phyloP scores from a whole-genome alignment of 139 green algal genomes.

The Chlamydomonas asymmetrica region DNA sequence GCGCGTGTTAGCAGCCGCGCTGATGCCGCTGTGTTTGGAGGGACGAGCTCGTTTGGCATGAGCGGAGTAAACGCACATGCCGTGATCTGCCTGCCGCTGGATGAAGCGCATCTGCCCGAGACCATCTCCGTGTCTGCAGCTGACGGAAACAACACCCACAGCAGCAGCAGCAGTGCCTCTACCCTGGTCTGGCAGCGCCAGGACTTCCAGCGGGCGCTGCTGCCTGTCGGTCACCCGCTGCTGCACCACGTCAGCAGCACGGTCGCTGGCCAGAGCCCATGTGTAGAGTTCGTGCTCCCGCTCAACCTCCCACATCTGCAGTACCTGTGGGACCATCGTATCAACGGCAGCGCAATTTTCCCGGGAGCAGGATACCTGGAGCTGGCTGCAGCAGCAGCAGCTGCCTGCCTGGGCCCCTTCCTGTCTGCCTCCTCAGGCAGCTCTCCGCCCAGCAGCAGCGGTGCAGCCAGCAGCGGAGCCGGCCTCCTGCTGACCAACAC shows the following conservation, averaged over 20 bases:
- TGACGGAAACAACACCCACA: background rate
- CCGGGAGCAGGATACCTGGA: constrained; percentile 57
- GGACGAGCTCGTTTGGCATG: constrained; percentile 88
- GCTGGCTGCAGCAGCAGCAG: constrained; percentile 46
- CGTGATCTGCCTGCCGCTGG: constrained; percentile 39
- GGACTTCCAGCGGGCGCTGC: constrained; percentile 41
- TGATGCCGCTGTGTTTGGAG: no score
- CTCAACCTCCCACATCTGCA: constrained; percentile 11
- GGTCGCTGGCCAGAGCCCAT: background rate
- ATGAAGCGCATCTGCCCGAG: background rate
- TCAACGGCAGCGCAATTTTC: constrained; percentile 36
- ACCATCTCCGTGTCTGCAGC: background rate
- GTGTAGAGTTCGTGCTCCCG: constrained; percentile 24
- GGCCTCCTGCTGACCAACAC: constrained; percentile 4
- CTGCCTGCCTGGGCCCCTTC: background rate
- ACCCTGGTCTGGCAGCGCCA: constrained; percentile 16
- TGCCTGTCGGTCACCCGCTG: constrained; percentile 58
- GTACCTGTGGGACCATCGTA: constrained; percentile 52
- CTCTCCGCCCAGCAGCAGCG: no score
- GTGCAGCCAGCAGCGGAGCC: no score
- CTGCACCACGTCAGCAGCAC: constrained; percentile 18
- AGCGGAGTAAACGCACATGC: constrained; percentile 83
- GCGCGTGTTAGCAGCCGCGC: no score
- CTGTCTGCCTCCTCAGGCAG: background rate
- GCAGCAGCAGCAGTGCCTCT: background rate